Percentiles rank a stretch among this genome's conserved stretches.
These are phyloP conservation scores for Collybia nuda DNA, from an alignment of 768 basidiomycete species.

Conservation along the genomic window DNA sequence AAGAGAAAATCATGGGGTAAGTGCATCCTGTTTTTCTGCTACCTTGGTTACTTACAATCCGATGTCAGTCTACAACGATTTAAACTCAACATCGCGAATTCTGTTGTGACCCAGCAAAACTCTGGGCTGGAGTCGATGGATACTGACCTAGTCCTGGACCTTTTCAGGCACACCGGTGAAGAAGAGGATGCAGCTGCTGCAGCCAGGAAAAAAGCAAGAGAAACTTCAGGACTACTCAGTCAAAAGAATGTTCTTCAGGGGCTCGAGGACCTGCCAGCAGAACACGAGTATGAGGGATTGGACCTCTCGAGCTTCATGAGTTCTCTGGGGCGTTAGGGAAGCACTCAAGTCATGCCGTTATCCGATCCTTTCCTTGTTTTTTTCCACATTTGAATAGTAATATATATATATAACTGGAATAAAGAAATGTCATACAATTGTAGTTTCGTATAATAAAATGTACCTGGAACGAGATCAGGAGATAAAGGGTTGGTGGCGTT, in stretches of 20 bases:
- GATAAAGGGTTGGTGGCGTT: slow-evolving; percentile 3
- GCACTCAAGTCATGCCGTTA: slow-evolving; percentile 25
- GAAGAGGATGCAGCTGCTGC: slow-evolving; percentile 63
- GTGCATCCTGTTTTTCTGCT: slow-evolving; percentile 20
- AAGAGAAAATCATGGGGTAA: slow-evolving; percentile 99
- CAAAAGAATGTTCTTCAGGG: slow-evolving; percentile 89
- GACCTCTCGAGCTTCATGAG: slow-evolving; percentile 89
- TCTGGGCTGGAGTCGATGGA: slow-evolving; percentile 94
- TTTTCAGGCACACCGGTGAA: slow-evolving; percentile 83
- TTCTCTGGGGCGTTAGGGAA: slow-evolving; percentile 59
- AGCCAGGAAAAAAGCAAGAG: slow-evolving; percentile 55
- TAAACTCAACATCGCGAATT: slow-evolving; percentile 97
- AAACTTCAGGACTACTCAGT: slow-evolving; percentile 54
- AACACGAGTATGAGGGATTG: slow-evolving; percentile 89
- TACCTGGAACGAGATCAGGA: slow-evolving; percentile 3
- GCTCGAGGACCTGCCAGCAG: slow-evolving; percentile 86
- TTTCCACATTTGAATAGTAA: not conserved
- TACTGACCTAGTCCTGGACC: slow-evolving; percentile 92
- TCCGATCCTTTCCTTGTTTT: slow-evolving; percentile 11
- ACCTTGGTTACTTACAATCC: slow-evolving; percentile 2
- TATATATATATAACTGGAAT: slow-evolving; percentile 4
- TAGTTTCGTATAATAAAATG: not conserved
- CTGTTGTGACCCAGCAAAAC: slow-evolving; percentile 97
- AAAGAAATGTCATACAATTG: not conserved
- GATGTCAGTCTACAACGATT: slow-evolving; percentile 88